Conservation (phyloP, 148 eudicot genomes). For the Arctostaphylos glauca region DNA sequence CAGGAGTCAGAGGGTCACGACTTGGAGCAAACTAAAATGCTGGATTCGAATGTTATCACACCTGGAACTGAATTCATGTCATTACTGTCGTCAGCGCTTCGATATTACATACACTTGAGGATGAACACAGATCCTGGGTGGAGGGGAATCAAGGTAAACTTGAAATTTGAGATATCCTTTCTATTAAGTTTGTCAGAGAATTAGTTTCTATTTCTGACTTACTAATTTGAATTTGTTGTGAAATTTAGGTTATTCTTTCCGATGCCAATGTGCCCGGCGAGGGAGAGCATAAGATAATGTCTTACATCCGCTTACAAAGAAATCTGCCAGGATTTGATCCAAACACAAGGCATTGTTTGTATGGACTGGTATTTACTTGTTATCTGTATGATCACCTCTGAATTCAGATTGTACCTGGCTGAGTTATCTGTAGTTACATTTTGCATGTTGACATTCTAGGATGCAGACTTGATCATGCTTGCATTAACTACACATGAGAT, state of each 20-base stretch:
- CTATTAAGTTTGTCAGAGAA: neutral
- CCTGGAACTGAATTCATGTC: slow-evolving; percentile 45
- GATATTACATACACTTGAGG: slow-evolving; percentile 30
- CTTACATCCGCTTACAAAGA: slow-evolving; percentile 40
- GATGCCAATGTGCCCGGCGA: slow-evolving; percentile 50
- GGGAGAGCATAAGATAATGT: slow-evolving; percentile 45
- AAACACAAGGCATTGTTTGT: slow-evolving; percentile 37
- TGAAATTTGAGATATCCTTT: neutral
- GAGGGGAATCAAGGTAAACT: slow-evolving; percentile 34
- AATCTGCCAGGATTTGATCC: slow-evolving; percentile 40
- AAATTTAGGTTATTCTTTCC: slow-evolving; percentile 33
- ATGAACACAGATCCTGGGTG: slow-evolving; percentile 38
- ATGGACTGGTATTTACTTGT: slow-evolving; percentile 31
- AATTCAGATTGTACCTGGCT: neutral
- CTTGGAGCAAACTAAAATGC: slow-evolving; percentile 5
- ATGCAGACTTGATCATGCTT: slow-evolving; percentile 45
- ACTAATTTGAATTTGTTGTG: neutral
- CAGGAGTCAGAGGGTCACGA: slow-evolving; percentile 7
- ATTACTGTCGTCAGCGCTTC: slow-evolving; percentile 32
- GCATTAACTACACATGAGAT: slow-evolving; percentile 39
- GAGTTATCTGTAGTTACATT: neutral
- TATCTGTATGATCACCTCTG: neutral
- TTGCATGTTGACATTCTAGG: slow-evolving; percentile 20
- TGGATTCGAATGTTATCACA: slow-evolving; percentile 44
- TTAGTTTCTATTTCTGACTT: neutral